A percentile compares a stretch with the other conserved stretches of the same genome.
These are phyloP conservation scores for Penstemon barbatus DNA, from an alignment of 257 asterid species.

Conservation along the genomic window DNA sequence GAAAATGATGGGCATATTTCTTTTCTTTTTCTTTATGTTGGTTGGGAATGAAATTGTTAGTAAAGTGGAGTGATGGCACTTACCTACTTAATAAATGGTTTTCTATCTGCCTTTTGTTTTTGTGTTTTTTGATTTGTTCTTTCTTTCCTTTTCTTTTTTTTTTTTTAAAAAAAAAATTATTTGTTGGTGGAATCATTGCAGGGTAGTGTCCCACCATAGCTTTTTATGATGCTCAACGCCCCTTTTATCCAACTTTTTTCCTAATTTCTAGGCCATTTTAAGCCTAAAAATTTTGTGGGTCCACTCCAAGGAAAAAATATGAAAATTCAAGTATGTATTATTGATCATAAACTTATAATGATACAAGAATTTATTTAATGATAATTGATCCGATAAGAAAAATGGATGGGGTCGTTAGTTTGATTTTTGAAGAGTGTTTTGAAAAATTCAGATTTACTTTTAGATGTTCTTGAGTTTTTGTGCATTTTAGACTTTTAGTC, in stretches of 20 bases:
- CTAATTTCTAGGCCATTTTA: background rate
- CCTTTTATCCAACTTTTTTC: background rate
- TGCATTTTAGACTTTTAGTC: too few relatives aligned
- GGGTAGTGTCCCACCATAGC: constrained; percentile 16
- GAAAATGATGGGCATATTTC: constrained; percentile 26
- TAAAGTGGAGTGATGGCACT: constrained; percentile 34
- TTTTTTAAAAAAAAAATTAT: background rate
- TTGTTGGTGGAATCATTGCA: constrained; percentile 18
- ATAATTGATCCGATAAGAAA: too few relatives aligned
- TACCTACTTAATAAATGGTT: background rate
- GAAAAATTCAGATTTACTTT: too few relatives aligned
- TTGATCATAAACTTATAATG: too few relatives aligned
- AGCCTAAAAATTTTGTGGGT: background rate
- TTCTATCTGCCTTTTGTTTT: too few relatives aligned
- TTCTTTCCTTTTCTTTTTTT: background rate
- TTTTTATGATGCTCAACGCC: constrained; percentile 4
- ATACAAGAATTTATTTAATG: too few relatives aligned
- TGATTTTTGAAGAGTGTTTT: too few relatives aligned
- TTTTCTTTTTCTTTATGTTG: constrained; percentile 16
- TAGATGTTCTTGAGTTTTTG: too few relatives aligned
- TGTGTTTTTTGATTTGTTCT: constrained; percentile 26
- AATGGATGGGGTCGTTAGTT: too few relatives aligned
- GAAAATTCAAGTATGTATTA: too few relatives aligned
- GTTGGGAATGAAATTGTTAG: constrained; percentile 40
- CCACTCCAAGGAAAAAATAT: background rate